Conservation (phyloP, 371 early-diverging fungal genomes). For the Lichtheimia ramosa region DNA sequence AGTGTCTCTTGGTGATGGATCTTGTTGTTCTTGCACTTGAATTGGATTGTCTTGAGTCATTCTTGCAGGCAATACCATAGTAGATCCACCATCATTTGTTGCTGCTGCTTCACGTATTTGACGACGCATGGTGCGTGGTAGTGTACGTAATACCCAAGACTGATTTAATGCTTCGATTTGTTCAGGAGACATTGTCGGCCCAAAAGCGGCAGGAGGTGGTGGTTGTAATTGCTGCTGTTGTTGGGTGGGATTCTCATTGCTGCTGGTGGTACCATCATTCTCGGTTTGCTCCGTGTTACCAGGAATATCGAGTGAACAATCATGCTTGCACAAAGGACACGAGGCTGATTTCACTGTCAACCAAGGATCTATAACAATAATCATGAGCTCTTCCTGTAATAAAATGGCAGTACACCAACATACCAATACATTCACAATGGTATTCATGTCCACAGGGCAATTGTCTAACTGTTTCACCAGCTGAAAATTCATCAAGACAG, state of each 20-base stretch:
- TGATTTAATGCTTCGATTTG: conserved; percentile 42
- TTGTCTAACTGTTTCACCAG: conserved; percentile 60
- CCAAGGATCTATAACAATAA: conserved; percentile 48
- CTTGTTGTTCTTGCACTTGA: not conserved
- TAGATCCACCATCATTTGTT: conserved; percentile 1
- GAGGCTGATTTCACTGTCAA: conserved; percentile 51
- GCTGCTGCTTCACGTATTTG: conserved; percentile 36
- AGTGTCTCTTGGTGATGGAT: not conserved
- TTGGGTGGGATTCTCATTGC: not conserved
- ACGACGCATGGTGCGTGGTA: conserved; percentile 50
- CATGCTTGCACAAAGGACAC: conserved; percentile 59
- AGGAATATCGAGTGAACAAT: conserved; percentile 40
- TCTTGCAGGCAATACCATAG: conserved; percentile 14
- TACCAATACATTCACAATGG: conserved; percentile 84
- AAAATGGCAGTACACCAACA: conserved; percentile 11
- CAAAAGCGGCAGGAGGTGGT: conserved; percentile 32
- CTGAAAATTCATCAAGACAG: conserved; percentile 74
- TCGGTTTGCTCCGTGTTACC: not conserved
- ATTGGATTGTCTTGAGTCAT: conserved; percentile 2
- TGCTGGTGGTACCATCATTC: conserved; percentile 7
- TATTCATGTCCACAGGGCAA: conserved; percentile 81
- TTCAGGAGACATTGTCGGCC: conserved; percentile 44
- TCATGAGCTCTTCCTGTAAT: no score
- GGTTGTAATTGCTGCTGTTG: conserved; percentile 6
- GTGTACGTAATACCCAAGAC: conserved; percentile 47